Evolutionary conservation across 176 grass and related monocot species (phyloP).

Genomic region (Themeda triandra): DNA sequence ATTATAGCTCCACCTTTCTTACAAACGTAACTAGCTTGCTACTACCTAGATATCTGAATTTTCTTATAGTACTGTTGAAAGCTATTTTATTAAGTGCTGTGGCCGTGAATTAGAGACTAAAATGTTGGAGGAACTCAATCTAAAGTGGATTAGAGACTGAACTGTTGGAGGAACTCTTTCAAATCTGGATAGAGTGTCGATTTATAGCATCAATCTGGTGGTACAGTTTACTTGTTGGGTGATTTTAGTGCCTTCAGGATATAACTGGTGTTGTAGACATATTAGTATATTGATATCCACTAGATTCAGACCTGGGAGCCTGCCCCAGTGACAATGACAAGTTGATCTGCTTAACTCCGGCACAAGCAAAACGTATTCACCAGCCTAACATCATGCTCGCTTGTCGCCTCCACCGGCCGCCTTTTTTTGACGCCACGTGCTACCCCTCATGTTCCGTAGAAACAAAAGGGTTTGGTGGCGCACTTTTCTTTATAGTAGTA

Average conservation of each 20-base stretch:
- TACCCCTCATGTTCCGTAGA: no score
- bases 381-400: no score
- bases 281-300: not conserved
- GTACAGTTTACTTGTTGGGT: not conserved
- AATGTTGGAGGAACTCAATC: not conserved
- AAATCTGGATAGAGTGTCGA: no score
- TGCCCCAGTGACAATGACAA: no score
- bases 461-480: no score
- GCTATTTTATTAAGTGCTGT: not conserved
- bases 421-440: no score
- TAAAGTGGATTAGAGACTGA: not conserved
- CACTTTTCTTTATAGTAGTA: no score
- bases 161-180: not conserved
- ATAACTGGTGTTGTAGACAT: not conserved
- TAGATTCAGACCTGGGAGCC: no score
- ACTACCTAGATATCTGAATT: not conserved
- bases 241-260: not conserved
- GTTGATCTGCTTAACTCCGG: no score
- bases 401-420: no score
- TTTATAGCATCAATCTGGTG: not conserved
- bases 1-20: slow-evolving; percentile 13
- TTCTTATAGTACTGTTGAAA: not conserved
- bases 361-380: no score
- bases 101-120: not conserved
- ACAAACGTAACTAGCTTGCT: slow-evolving; percentile 31